Conservation (phyloP, 306 rosid genomes). For the Cucurbita maxima region DNA sequence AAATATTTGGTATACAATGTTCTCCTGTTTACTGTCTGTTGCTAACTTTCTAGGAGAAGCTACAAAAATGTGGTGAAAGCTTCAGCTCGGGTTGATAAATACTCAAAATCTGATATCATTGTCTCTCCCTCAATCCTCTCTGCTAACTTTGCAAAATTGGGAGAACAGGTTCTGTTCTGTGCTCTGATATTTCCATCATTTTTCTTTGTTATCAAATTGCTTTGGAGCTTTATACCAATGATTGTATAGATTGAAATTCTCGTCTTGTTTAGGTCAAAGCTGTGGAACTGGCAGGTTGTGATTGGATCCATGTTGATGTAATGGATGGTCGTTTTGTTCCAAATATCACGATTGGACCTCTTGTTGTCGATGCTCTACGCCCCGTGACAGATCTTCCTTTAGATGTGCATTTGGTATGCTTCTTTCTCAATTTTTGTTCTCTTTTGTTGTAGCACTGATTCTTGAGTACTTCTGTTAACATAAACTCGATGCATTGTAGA, state of each 20-base stretch:
- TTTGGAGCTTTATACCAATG: background rate
- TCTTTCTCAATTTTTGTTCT: slow-evolving; percentile 8
- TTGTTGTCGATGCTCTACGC: slow-evolving; percentile 88
- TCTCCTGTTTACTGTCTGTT: slow-evolving; percentile 9
- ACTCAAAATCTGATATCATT: slow-evolving; percentile 68
- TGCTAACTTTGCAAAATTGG: slow-evolving; percentile 84
- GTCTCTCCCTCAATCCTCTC: slow-evolving; percentile 97
- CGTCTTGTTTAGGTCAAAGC: slow-evolving; percentile 66
- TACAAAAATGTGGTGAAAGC: slow-evolving; percentile 61
- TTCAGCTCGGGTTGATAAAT: slow-evolving; percentile 78
- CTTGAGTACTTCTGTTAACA: background rate
- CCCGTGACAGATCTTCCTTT: slow-evolving; percentile 98
- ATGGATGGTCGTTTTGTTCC: slow-evolving; percentile 99
- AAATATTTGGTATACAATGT: slow-evolving; percentile 4
- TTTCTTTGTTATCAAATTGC: background rate
- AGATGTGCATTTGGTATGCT: slow-evolving; percentile 89
- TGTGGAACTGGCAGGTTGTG: slow-evolving; percentile 98
- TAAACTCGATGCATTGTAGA: slow-evolving; percentile 31
- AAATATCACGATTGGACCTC: slow-evolving; percentile 96
- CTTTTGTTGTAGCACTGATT: background rate
- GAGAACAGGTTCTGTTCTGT: slow-evolving; percentile 64
- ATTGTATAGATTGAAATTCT: background rate
- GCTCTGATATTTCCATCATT: slow-evolving; percentile 6
- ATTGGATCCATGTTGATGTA: slow-evolving; percentile 98
- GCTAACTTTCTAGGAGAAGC: slow-evolving; percentile 41